phyloP scores from a whole-genome alignment of 2,329 filamentous ascomycete genomes.

The Hypomyces rosellus region DNA sequence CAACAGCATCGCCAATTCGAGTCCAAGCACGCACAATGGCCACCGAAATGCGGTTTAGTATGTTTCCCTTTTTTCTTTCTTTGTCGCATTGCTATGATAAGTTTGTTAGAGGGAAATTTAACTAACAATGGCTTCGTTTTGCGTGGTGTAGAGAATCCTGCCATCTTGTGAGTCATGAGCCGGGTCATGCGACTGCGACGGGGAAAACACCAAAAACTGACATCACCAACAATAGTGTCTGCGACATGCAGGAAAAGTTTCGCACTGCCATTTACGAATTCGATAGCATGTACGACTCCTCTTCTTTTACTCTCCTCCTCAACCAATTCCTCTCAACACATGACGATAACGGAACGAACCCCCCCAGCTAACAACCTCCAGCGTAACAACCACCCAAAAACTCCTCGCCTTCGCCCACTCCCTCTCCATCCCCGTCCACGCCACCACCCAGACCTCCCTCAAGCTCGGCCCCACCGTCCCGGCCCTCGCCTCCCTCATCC shows the following conservation, averaged over 20 bases:
- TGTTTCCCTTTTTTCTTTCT: constrained; percentile 10
- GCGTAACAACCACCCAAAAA: constrained; percentile 61
- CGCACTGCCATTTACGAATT: constrained; percentile 77
- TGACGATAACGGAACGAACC: constrained; percentile 1
- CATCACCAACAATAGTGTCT: constrained; percentile 55
- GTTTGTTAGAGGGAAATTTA: not conserved
- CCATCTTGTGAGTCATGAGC: constrained; percentile 39
- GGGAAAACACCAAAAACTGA: not conserved
- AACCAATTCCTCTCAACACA: constrained; percentile 1
- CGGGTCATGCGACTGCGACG: not conserved
- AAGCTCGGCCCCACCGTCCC: constrained; percentile 75
- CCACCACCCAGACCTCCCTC: constrained; percentile 76
- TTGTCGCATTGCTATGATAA: not conserved
- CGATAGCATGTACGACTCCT: constrained; percentile 59
- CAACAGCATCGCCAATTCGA: not conserved
- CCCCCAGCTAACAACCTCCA: constrained; percentile 22
- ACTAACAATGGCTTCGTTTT: not conserved
- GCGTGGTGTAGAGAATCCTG: constrained; percentile 42
- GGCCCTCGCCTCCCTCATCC: constrained; percentile 55
- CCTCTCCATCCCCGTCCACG: constrained; percentile 71
- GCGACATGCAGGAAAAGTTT: constrained; percentile 94
- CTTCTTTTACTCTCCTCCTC: not conserved
- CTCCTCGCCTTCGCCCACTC: constrained; percentile 58
- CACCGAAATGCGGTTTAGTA: constrained; percentile 28
- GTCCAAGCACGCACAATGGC: constrained; percentile 2